Evolutionary conservation across 2,329 filamentous ascomycete genomes (phyloP).

Genomic region (Neonectria magnoliae): DNA sequence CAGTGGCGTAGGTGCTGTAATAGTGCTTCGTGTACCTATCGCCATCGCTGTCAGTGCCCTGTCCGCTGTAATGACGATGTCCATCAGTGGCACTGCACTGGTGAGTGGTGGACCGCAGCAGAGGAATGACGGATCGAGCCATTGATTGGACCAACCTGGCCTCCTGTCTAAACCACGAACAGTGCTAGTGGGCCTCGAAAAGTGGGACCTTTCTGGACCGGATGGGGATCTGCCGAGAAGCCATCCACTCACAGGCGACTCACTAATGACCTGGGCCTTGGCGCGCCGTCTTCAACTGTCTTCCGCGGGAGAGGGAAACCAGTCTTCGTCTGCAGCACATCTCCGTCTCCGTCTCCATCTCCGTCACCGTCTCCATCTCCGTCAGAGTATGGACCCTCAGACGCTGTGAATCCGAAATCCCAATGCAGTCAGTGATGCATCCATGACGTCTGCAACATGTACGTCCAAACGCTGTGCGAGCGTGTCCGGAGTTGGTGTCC

Average conservation of each 20-base stretch:
- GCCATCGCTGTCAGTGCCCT: too few species aligned
- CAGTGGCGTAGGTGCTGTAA: not conserved
- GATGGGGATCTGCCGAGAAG: not conserved
- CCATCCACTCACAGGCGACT: not conserved
- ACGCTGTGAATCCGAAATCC: not conserved
- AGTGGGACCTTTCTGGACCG: not conserved
- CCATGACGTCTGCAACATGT: too few species aligned
- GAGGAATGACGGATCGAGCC: conserved; percentile 18
- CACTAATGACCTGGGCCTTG: not conserved
- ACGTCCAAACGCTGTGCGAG: too few species aligned
- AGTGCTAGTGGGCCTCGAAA: not conserved
- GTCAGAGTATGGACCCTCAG: not conserved
- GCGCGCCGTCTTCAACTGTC: not conserved
- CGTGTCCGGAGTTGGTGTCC: not conserved
- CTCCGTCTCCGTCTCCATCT: not conserved
- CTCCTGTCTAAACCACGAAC: not conserved
- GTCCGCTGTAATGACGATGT: not conserved
- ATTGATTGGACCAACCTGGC: not conserved
- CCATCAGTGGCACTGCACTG: not conserved
- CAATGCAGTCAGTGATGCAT: not conserved
- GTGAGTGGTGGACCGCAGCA: not conserved
- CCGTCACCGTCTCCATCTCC: not conserved
- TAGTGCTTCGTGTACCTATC: too few species aligned
- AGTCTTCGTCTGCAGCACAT: not conserved
- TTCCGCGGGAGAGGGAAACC: not conserved